Evolutionary conservation across 345 rosid genomes (phyloP).

Genomic region (Durio zibethinus): DNA sequence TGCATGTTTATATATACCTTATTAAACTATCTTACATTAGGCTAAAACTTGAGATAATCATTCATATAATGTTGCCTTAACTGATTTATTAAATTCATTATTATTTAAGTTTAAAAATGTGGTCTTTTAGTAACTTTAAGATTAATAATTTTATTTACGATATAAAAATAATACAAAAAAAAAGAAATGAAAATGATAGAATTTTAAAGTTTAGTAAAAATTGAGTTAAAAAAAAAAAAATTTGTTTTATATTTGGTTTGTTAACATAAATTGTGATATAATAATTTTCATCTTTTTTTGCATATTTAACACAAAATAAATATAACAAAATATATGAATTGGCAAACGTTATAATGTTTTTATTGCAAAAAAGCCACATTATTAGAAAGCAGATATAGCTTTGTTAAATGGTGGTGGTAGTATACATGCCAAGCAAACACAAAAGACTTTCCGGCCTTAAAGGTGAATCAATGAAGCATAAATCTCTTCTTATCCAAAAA

Average conservation of each 20-base stretch:
- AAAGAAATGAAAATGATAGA: too few species aligned
- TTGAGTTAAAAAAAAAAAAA: too few species aligned
- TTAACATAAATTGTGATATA: too few species aligned
- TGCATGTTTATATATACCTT: not conserved
- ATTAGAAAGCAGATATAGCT: not conserved
- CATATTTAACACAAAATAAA: too few species aligned
- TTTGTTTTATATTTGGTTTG: too few species aligned
- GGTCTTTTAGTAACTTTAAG: not conserved
- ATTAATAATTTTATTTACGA: too few species aligned
- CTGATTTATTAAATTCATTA: not conserved
- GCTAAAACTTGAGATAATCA: not conserved
- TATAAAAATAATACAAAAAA: too few species aligned
- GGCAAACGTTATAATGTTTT: too few species aligned
- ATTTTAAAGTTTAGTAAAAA: too few species aligned
- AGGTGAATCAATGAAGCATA: slow-evolving; percentile 38
- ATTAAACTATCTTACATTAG: not conserved
- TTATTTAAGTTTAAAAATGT: not conserved
- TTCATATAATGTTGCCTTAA: not conserved
- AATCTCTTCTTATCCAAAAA: slow-evolving; percentile 46
- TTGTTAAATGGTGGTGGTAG: not conserved
- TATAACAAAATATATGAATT: too few species aligned
- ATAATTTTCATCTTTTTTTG: too few species aligned
- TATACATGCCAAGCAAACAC: not conserved
- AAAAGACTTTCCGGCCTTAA: not conserved
- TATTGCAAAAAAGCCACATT: not conserved